Conservation (phyloP, 225 moss, liverwort and hornwort genomes). For the Straminergon stramineum region DNA sequence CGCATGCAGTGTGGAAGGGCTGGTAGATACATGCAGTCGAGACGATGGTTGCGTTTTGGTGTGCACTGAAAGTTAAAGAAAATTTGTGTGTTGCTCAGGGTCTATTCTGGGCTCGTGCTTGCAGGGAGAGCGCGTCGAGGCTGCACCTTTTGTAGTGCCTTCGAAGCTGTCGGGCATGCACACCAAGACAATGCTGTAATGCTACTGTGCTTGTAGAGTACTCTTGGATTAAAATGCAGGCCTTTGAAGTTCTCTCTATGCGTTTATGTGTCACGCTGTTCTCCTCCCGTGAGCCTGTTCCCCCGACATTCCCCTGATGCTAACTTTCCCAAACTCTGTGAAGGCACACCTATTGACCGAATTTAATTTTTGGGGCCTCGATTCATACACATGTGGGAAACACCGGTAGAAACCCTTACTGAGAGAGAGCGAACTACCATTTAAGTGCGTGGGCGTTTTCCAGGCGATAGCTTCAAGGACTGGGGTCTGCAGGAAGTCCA, state of each 20-base stretch:
- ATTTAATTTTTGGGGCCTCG: not conserved
- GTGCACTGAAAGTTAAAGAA: not conserved
- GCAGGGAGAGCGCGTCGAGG: not conserved
- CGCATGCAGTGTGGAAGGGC: not conserved
- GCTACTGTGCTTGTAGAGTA: not conserved
- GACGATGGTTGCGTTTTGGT: not conserved
- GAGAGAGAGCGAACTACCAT: not conserved
- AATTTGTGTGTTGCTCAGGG: not conserved
- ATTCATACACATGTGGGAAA: not conserved
- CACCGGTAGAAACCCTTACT: not conserved
- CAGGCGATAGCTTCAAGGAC: not conserved
- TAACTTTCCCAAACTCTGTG: not conserved
- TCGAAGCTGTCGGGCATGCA: not conserved
- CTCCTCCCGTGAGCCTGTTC: not conserved
- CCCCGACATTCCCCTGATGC: not conserved
- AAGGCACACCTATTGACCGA: not conserved
- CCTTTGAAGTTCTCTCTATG: not conserved
- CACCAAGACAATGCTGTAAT: not conserved
- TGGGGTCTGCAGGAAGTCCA: not conserved
- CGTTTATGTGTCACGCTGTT: not conserved
- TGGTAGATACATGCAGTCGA: not conserved
- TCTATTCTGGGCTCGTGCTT: not conserved
- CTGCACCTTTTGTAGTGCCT: too few species aligned
- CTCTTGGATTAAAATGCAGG: not conserved
- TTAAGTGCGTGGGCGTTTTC: not conserved